Evolutionary conservation across 257 asterid species (phyloP), one percentile per base, ranked within the genome.

Genomic region (Solanum piurae): DNA sequence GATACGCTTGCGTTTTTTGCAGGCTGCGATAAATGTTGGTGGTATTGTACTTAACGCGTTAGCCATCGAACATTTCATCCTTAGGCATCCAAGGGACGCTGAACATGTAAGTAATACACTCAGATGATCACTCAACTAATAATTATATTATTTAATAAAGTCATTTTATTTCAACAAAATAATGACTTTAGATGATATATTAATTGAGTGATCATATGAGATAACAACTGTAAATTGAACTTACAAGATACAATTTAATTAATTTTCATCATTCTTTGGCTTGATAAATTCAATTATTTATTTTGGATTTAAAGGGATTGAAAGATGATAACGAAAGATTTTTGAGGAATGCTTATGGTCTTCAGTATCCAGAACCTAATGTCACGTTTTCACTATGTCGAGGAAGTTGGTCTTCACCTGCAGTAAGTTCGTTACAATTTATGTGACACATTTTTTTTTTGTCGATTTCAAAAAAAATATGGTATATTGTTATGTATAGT

Each of bases 331-430:
- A 93, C 89, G 98, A 93, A 89, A 92, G 92, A 90, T 89, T 94
- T 58, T 86, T 95, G 91, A 93, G 98, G 93, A 96, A 92, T 85
- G 92, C 94, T 36, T 94, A 93, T 88, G 98, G 99, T 20, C 95
- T 97, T 40, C 95, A 93, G 86, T 97, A 97, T 84, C 99, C 99
- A 74, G 98, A 97, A 92, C 99, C 99, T 21, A 97, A 93, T 86
- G 93, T 95, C 89, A 93, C 94, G 12, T 97, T 97, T 89, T 97
- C 98, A 66, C 97, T 95, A 76, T 97, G 99, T 91, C 91, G 94
- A 87, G 98, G 99, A 93, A 93, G 91, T 88, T 97, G 98, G 98
- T 95, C 98, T 86, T 97, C 98, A 68, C 99, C 99, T 77, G 98
- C 99, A 6, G 99, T 97, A 93, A 94, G 98, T 90, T 64, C 85